A percentile compares a stretch with the other conserved stretches of the same genome.
phyloP scores from a whole-genome alignment of 257 asterid genomes.

The Solanum peruvianum region DNA sequence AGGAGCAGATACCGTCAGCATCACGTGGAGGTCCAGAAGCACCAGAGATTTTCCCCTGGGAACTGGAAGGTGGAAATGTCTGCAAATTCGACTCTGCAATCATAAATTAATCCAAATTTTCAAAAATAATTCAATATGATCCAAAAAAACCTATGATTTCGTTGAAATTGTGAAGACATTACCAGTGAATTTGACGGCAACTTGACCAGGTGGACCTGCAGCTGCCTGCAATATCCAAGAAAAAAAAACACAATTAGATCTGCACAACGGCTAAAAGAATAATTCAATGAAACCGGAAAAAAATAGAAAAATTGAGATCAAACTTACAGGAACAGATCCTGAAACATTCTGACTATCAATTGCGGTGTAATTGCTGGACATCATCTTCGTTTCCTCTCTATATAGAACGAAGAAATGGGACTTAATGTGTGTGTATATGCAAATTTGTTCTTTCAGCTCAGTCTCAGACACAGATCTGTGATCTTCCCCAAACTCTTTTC shows the following conservation, averaged over 20 bases:
- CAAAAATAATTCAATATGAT: neutral
- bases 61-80: constrained; percentile 78
- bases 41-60: constrained; percentile 82
- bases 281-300: neutral
- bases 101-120: constrained; percentile 4
- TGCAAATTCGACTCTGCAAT: constrained; percentile 80
- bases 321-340: constrained; percentile 87
- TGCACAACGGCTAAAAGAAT: neutral
- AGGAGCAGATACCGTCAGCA: constrained; percentile 63
- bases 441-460: neutral
- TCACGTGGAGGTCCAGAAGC: constrained; percentile 92
- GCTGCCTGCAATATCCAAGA: constrained; percentile 38
- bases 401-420: neutral
- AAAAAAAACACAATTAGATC: constrained; percentile 8
- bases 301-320: neutral
- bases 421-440: neutral
- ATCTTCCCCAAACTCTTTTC: neutral
- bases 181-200: constrained; percentile 73
- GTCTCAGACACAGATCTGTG: constrained; percentile 11
- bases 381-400: constrained; percentile 40
- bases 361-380: constrained; percentile 82
- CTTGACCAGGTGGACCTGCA: constrained; percentile 61
- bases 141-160: neutral
- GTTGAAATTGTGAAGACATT: neutral
- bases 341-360: constrained; percentile 68